Base-by-base conservation (phyloP, 495 filamentous ascomycete genomes). In the Neurospora tetrasperma region DNA sequence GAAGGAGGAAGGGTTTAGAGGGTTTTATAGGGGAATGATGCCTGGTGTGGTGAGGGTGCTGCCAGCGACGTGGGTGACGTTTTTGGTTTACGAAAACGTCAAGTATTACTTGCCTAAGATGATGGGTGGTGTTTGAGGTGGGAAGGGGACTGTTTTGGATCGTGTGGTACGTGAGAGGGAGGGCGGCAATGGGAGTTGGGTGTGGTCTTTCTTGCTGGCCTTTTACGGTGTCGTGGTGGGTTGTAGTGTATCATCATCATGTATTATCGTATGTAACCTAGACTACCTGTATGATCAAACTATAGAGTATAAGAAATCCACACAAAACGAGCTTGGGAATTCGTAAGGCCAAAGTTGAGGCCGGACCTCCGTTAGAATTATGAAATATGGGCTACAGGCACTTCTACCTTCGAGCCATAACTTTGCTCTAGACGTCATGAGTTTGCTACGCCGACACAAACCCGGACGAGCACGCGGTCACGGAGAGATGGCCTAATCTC, bases 1-100 rank as follows among this genome's bases (percentile, higher is more conserved):
- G 92, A 80, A 78, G 39, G 87, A 90, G 73, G 94, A 98, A 78
- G 95, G 96, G 0, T 73, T 91, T 54, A 84, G 86, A 5, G 96
- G 95, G 4, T 98, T 98, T 78, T 99, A 98, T 84, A 94, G 93
- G 78, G 96, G 96, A 5, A 85, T 98, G 71, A 89, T 92, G 43
- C 94, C 95, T 7, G 97, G 96, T 74, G 85, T 97, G 48, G 82
- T 97, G 71, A 88, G 95, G 72, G 96, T 98, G 66, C 80, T 99
- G 79, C 96, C 96, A 16, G 93, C 93, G 70, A 98, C 95, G 16
- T 97, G 96, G 89, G 92, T 97, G 54, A 98, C 95, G n/a, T 98
- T 99, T 79, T 80, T 99, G 76, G 94, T 98, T 68, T 98, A 98
- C 82, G 96, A 99, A 84, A 98, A 98, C 82, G 90, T 89, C 71